Conservation (phyloP, 2,329 filamentous ascomycete genomes). For the Xylaria arbuscula region DNA sequence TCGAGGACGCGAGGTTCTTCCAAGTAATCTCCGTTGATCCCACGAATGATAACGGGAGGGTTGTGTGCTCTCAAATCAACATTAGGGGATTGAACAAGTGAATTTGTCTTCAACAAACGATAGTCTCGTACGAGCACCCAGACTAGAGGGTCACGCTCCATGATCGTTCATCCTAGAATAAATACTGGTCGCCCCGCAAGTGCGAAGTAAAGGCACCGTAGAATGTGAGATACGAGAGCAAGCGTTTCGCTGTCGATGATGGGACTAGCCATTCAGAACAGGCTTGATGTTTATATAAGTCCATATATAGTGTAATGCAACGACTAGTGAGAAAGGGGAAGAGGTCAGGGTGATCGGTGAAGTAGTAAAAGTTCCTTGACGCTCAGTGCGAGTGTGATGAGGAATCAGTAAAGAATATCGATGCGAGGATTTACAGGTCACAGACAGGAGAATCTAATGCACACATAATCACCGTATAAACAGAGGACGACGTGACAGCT, state of each 20-base stretch:
- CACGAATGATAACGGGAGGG: constrained; percentile 40
- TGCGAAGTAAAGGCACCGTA: neutral
- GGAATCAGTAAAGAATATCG: neutral
- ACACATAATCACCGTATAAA: constrained; percentile 18
- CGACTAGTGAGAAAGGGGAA: too few relatives aligned
- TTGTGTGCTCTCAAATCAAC: constrained; percentile 28
- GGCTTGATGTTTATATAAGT: neutral
- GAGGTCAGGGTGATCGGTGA: neutral
- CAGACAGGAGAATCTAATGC: constrained; percentile 8
- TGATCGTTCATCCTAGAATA: constrained; percentile 6
- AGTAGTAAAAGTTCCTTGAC: neutral
- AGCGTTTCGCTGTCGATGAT: neutral
- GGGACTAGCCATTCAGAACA: neutral
- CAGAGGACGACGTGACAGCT: neutral
- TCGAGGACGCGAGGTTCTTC: constrained; percentile 41
- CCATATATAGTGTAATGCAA: neutral
- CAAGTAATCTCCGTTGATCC: constrained; percentile 37
- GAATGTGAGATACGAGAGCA: neutral
- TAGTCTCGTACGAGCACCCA: constrained; percentile 44
- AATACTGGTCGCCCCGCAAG: neutral
- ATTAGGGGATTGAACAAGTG: constrained; percentile 43
- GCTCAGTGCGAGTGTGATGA: too few relatives aligned
- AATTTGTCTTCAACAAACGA: constrained; percentile 39
- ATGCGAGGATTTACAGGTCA: constrained; percentile 5
- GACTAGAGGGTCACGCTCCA: constrained; percentile 19